Evolutionary conservation across 78 protist genomes (phyloP).

Genomic region (Trichosphaerium sp.): DNA sequence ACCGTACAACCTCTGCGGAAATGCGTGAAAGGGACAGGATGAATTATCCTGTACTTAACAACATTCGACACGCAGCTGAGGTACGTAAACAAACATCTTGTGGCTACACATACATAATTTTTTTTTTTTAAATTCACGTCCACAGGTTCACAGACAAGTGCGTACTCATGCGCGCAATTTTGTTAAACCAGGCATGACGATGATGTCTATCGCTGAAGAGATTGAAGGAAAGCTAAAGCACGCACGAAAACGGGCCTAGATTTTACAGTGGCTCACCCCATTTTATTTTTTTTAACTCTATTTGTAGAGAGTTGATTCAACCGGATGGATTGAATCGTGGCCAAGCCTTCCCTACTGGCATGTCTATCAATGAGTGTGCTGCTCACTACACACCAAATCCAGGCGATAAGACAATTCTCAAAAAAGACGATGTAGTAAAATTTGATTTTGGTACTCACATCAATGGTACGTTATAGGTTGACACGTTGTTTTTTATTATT

Average conservation of each 20-base stretch:
- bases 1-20: slow-evolving; percentile 68
- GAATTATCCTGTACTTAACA: slow-evolving; percentile 11
- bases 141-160: slow-evolving; percentile 44
- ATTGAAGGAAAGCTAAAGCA: too few species aligned
- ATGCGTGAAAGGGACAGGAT: slow-evolving; percentile 55
- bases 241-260: too few species aligned
- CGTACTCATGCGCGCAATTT: slow-evolving; percentile 38
- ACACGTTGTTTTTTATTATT: too few species aligned
- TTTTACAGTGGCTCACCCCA: too few species aligned
- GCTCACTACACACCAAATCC: slow-evolving; percentile 98
- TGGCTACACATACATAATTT: background rate
- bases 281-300: too few species aligned
- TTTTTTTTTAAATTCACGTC: background rate
- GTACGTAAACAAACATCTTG: slow-evolving; percentile 58
- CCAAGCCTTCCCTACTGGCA: slow-evolving; percentile 88
- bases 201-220: slow-evolving; percentile 64
- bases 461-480: slow-evolving; percentile 62
- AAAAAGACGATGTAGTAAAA: slow-evolving; percentile 87
- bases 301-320: slow-evolving; percentile 35
- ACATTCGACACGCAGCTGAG: slow-evolving; percentile 89
- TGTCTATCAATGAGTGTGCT: slow-evolving; percentile 84
- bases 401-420: slow-evolving; percentile 91
- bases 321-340: slow-evolving; percentile 75
- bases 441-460: slow-evolving; percentile 96
- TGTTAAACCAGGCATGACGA: slow-evolving; percentile 71